phyloP scores from a whole-genome alignment of 2,329 filamentous ascomycete genomes.

The Neonectria coccinea region DNA sequence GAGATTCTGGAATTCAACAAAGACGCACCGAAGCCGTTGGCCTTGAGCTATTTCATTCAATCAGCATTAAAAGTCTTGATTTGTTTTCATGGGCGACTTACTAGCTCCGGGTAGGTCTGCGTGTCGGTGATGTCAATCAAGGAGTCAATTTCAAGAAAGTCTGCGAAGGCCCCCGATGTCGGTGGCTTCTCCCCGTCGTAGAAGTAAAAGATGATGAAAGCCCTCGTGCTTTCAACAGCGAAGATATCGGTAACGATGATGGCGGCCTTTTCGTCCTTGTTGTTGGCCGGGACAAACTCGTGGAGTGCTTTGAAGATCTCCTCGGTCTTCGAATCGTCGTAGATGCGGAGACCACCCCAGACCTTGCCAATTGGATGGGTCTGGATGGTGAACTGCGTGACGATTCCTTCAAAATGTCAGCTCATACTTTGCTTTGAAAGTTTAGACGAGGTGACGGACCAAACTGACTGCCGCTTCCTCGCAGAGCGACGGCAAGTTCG shows the following conservation, averaged over 20 bases:
- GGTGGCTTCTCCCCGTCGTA: constrained; percentile 50
- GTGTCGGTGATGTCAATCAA: constrained; percentile 38
- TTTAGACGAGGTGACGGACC: constrained; percentile 33
- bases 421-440: background rate
- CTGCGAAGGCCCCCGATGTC: constrained; percentile 44
- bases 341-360: constrained; percentile 54
- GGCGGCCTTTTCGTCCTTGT: constrained; percentile 45
- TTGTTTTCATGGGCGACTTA: constrained; percentile 18
- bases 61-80: background rate
- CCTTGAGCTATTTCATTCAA: constrained; percentile 24
- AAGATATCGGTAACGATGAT: constrained; percentile 46
- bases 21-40: constrained; percentile 31
- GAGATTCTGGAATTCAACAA: constrained; percentile 33
- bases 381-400: constrained; percentile 49
- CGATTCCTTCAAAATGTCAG: constrained; percentile 44
- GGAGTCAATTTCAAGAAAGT: constrained; percentile 47
- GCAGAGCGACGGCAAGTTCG: constrained; percentile 45
- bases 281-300: constrained; percentile 45
- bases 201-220: constrained; percentile 50
- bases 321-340: constrained; percentile 43
- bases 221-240: constrained; percentile 32
- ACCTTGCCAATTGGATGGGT: constrained; percentile 49
- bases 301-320: constrained; percentile 50
- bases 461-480: constrained; percentile 46
- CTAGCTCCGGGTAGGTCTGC: constrained; percentile 50